Conservation (phyloP, 2,329 filamentous ascomycete species). For the Arthrinium phaeospermum region DNA sequence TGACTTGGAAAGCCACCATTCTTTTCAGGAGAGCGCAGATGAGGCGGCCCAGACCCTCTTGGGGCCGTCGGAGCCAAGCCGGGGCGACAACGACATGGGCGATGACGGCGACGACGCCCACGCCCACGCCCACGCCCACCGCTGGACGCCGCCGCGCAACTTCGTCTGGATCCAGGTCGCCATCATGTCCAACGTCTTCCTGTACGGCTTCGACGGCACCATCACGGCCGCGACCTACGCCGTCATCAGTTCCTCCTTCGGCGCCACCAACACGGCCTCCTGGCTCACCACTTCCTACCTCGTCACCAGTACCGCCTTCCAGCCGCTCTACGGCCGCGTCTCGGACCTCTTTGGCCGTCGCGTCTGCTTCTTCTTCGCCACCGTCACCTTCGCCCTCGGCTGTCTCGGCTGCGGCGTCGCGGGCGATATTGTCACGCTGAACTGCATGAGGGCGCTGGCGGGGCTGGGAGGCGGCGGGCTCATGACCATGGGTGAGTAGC, state of each 20-base stretch:
- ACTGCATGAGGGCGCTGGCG: constrained; percentile 69
- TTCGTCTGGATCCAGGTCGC: constrained; percentile 65
- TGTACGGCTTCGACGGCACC: constrained; percentile 73
- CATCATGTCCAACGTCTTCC: constrained; percentile 69
- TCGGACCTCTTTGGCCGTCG: constrained; percentile 62
- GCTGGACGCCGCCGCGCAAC: constrained; percentile 56
- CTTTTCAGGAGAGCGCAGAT: not conserved
- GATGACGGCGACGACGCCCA: not conserved
- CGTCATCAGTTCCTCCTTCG: constrained; percentile 76
- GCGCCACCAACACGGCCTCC: constrained; percentile 73
- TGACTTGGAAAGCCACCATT: not conserved
- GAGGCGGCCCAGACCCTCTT: not conserved
- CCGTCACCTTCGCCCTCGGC: constrained; percentile 64
- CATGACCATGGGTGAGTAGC: constrained; percentile 67
- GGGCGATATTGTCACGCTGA: constrained; percentile 61
- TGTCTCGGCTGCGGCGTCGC: constrained; percentile 71
- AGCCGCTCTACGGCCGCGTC: constrained; percentile 25
- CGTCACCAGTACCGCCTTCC: constrained; percentile 55
- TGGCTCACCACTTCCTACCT: constrained; percentile 79
- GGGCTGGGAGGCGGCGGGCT: constrained; percentile 73
- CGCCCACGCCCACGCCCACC: not conserved
- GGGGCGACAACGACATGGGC: not conserved
- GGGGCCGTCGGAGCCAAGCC: not conserved
- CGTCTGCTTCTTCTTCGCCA: constrained; percentile 67
- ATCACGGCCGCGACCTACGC: constrained; percentile 77